A percentile compares a stretch with the other conserved stretches of the same genome.
Evolutionary conservation across 2,329 filamentous ascomycete genomes (phyloP).

Genomic region (Leptodontidium sp.): DNA sequence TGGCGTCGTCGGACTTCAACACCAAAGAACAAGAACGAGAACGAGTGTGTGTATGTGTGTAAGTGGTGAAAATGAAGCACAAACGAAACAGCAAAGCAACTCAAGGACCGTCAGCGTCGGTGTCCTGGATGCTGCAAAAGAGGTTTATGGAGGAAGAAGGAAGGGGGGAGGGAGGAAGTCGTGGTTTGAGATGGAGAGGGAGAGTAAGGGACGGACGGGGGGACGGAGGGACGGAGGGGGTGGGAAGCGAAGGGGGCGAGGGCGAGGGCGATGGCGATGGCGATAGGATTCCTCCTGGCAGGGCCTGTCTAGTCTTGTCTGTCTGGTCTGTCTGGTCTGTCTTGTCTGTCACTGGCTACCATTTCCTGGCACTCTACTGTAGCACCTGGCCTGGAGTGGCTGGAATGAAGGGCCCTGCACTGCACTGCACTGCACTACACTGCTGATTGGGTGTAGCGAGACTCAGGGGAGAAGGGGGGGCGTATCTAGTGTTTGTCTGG

Average conservation of each 20-base stretch:
- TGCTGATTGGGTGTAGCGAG: constrained; percentile 26
- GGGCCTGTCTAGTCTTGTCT: too few relatives aligned
- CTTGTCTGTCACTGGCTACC: too few relatives aligned
- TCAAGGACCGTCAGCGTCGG: constrained; percentile 18
- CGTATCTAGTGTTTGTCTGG: background rate
- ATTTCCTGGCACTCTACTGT: too few relatives aligned
- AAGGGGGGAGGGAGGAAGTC: constrained; percentile 23
- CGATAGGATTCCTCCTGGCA: constrained; percentile 16
- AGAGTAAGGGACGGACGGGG: constrained; percentile 25
- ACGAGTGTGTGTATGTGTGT: constrained; percentile 12
- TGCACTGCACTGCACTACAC: too few relatives aligned
- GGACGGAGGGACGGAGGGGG: background rate
- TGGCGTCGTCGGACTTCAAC: constrained; percentile 29
- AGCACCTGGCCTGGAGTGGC: constrained; percentile 17
- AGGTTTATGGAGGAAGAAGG: constrained; percentile 28
- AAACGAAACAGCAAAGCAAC: constrained; percentile 24
- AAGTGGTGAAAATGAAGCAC: constrained; percentile 19
- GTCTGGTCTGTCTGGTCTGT: too few relatives aligned
- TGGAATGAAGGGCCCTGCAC: constrained; percentile 32
- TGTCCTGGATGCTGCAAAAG: background rate
- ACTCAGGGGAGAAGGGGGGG: background rate
- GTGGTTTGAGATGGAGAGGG: constrained; percentile 14
- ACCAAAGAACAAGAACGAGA: constrained; percentile 32
- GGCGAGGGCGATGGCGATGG: too few relatives aligned
- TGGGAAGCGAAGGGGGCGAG: background rate